Evolutionary conservation across 2,329 filamentous ascomycete genomes (phyloP).

Genomic region (Clarireedia paspali): DNA sequence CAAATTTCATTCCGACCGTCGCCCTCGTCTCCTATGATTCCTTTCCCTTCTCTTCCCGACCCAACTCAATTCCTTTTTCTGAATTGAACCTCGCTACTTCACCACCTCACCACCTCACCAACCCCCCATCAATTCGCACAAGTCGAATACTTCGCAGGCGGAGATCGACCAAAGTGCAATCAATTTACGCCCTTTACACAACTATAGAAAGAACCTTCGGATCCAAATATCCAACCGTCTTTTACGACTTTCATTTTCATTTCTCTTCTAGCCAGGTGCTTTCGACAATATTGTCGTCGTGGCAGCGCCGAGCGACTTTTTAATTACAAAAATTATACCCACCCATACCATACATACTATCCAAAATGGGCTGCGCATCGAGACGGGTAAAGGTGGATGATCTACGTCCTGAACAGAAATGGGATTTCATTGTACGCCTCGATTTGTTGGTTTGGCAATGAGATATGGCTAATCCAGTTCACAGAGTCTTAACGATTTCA

Average conservation of each 20-base stretch:
- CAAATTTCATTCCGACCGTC: not conserved
- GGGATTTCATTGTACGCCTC: constrained; percentile 77
- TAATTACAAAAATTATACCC: constrained; percentile 1
- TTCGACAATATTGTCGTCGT: constrained; percentile 9
- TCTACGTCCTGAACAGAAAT: constrained; percentile 78
- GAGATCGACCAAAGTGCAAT: constrained; percentile 37
- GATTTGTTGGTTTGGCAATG: not conserved
- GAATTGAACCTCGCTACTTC: not conserved
- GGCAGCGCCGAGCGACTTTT: constrained; percentile 19
- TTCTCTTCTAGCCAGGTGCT: constrained; percentile 17
- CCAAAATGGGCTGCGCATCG: constrained; percentile 56
- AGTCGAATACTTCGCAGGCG: constrained; percentile 43
- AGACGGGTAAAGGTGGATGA: constrained; percentile 55
- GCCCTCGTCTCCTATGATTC: not conserved
- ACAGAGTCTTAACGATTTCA: constrained; percentile 68
- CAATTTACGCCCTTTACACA: constrained; percentile 25
- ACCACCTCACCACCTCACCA: not conserved
- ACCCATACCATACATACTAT: constrained; percentile 1
- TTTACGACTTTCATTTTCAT: constrained; percentile 4
- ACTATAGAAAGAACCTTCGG: constrained; percentile 6
- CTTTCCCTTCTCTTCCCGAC: no score
- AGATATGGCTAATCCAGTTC: constrained; percentile 9
- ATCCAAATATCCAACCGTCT: constrained; percentile 12
- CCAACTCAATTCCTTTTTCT: not conserved
- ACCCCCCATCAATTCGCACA: constrained; percentile 21